Evolutionary conservation across 2,329 filamentous ascomycete species (phyloP).

Genomic region (Chaetomiaceae sp.): DNA sequence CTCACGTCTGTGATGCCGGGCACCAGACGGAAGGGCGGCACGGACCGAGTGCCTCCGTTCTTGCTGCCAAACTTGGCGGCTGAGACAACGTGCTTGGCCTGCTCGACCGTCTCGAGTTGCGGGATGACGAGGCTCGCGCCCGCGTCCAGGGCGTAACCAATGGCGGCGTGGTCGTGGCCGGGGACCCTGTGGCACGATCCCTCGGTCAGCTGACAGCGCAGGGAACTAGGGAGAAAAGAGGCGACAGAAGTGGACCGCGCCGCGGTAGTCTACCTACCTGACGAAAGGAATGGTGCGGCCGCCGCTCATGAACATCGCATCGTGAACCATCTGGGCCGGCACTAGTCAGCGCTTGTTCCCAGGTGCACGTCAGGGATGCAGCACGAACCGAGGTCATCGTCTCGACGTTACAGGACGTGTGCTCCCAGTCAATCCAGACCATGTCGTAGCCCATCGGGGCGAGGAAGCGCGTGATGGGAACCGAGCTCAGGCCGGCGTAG

Average conservation of each 20-base stretch:
- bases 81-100: conserved; percentile 38
- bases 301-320: conserved; percentile 40
- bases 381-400: conserved; percentile 40
- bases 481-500: conserved; percentile 36
- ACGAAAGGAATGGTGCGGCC: conserved; percentile 41
- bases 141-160: conserved; percentile 42
- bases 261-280: conserved; percentile 27
- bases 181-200: conserved; percentile 27
- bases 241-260: no score
- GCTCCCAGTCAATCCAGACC: conserved; percentile 45
- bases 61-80: conserved; percentile 38
- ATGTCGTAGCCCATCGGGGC: conserved; percentile 39
- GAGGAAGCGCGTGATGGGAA: conserved; percentile 35
- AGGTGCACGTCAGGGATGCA: no score
- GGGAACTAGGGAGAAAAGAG: no score
- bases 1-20: conserved; percentile 35
- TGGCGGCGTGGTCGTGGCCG: conserved; percentile 41
- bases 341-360: no score
- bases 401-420: conserved; percentile 39
- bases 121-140: conserved; percentile 44
- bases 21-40: conserved; percentile 38
- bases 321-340: conserved; percentile 43
- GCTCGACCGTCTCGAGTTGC: conserved; percentile 42
- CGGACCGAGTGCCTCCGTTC: conserved; percentile 36
- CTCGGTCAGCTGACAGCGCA: not conserved